Evolutionary conservation across 768 basidiomycete genomes (phyloP).

Genomic region (Fistulinella prunicolor): DNA sequence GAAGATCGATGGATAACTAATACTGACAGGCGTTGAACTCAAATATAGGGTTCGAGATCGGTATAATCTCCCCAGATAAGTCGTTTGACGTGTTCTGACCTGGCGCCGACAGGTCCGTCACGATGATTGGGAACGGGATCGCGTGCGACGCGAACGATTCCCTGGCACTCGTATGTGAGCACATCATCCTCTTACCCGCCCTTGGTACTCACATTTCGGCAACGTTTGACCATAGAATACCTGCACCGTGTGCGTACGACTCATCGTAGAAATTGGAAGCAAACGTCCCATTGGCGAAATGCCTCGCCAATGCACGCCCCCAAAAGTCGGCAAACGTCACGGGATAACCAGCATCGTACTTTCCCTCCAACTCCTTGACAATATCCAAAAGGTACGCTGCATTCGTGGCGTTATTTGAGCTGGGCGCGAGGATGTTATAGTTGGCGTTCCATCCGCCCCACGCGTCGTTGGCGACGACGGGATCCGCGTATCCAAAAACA

Average conservation of each 20-base stretch:
- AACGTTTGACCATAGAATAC: conserved; percentile 34
- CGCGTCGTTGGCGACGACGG: conserved; percentile 14
- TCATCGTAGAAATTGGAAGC: conserved; percentile 29
- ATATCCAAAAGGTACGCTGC: conserved; percentile 17
- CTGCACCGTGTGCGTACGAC: conserved; percentile 33
- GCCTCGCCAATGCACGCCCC: conserved; percentile 30
- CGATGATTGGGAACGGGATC: conserved; percentile 42
- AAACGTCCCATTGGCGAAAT: conserved; percentile 40
- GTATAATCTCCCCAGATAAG: conserved; percentile 23
- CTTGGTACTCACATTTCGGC: conserved; percentile 30
- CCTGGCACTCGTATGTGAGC: conserved; percentile 16
- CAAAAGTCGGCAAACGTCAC: conserved; percentile 32
- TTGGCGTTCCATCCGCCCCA: conserved; percentile 37
- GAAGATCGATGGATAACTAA: background rate
- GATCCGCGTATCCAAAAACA: conserved; percentile 29
- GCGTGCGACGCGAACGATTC: conserved; percentile 31
- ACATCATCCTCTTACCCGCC: background rate
- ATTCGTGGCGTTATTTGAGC: conserved; percentile 15
- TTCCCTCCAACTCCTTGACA: conserved; percentile 27
- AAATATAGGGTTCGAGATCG: conserved; percentile 31
- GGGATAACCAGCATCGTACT: conserved; percentile 28
- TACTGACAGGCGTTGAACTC: conserved; percentile 37
- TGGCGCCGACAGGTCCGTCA: conserved; percentile 25
- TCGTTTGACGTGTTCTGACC: conserved; percentile 24
- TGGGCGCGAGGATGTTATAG: conserved; percentile 19